Evolutionary conservation across 2,329 filamentous ascomycete genomes (phyloP).

Genomic region (Lachnellula suecica): DNA sequence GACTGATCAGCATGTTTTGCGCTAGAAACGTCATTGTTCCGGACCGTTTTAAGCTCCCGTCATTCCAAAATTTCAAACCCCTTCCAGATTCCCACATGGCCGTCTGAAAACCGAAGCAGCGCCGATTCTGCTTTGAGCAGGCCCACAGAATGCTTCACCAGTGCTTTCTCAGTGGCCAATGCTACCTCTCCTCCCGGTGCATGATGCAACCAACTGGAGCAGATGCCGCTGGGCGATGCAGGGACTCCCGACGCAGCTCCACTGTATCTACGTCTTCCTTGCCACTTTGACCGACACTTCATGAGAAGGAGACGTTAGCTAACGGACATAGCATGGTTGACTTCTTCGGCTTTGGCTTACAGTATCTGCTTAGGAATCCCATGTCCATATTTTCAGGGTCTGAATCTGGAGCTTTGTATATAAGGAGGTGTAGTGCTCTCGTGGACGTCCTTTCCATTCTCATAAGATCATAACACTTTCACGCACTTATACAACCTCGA

Average conservation of each 20-base stretch:
- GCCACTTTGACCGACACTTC: not conserved
- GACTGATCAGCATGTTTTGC: not conserved
- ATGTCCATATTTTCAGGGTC: no score
- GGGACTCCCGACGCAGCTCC: no score
- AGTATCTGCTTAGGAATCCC: no score
- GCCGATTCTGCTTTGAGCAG: not conserved
- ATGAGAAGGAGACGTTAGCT: no score
- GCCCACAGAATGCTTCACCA: not conserved
- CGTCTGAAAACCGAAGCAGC: not conserved
- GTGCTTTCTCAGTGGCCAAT: not conserved
- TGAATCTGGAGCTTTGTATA: no score
- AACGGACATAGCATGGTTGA: no score
- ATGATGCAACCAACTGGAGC: constrained; percentile 2
- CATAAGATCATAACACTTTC: no score
- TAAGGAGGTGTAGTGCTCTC: no score
- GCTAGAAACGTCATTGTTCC: not conserved
- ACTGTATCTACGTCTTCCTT: not conserved
- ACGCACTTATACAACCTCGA: not conserved
- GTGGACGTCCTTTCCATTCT: no score
- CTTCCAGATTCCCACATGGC: not conserved
- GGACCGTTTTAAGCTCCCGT: not conserved
- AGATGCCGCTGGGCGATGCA: not conserved
- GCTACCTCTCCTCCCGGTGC: not conserved
- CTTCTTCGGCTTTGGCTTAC: no score
- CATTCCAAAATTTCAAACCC: not conserved